Evolutionary conservation across 2,329 filamentous ascomycete species (phyloP).

Genomic region (Berkeleyomyces rouxiae): DNA sequence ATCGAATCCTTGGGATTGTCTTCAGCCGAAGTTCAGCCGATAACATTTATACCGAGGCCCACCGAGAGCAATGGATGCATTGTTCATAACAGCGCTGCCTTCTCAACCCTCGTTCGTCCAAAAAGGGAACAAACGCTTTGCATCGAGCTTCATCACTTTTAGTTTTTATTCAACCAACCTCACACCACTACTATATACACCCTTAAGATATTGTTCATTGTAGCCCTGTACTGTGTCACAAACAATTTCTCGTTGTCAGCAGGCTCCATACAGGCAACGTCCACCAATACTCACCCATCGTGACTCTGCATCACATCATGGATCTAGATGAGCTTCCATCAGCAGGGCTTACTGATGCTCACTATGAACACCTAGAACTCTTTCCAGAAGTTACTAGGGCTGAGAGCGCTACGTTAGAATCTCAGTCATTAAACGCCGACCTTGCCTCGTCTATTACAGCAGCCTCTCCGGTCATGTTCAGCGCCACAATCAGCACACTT

Average conservation of each 20-base stretch:
- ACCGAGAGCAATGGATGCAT: constrained; percentile 7
- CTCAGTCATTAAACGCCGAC: constrained; percentile 1
- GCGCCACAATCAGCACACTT: constrained; percentile 1
- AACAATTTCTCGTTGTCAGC: not conserved
- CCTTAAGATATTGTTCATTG: not conserved
- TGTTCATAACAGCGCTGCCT: not conserved
- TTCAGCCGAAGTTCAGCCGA: not conserved
- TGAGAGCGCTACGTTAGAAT: constrained; percentile 1
- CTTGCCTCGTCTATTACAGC: constrained; percentile 4
- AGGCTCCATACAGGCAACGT: not conserved
- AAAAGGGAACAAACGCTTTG: not conserved
- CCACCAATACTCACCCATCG: not conserved
- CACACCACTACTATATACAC: not conserved
- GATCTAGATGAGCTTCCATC: constrained; percentile 12
- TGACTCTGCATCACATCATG: not conserved
- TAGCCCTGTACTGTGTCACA: not conserved
- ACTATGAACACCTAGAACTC: constrained; percentile 9
- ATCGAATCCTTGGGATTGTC: not conserved
- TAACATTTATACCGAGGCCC: not conserved
- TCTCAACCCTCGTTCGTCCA: not conserved
- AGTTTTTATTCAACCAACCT: not conserved
- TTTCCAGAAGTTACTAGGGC: constrained; percentile 7
- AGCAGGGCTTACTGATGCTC: constrained; percentile 4
- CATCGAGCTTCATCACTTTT: not conserved
- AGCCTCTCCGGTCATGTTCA: constrained; percentile 2